Evolutionary conservation across 164 flowering plant species (phyloP).

Genomic region (Nymphaea colorata): DNA sequence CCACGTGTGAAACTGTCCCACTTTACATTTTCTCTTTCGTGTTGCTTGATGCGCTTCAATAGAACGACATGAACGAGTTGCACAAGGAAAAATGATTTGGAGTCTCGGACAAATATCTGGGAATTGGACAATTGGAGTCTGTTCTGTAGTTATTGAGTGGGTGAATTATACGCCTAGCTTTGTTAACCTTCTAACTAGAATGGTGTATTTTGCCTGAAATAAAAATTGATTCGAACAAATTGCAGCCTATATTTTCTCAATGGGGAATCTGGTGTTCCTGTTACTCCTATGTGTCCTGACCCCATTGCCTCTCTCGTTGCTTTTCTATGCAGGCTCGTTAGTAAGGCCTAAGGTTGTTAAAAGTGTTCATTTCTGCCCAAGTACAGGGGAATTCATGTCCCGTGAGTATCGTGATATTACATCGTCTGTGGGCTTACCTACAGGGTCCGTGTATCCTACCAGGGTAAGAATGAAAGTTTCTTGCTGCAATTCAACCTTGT

Average conservation of each 20-base stretch:
- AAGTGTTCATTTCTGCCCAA: constrained; percentile 95
- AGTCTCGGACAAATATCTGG: too few species aligned
- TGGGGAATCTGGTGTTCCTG: too few species aligned
- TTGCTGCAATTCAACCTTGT: neutral
- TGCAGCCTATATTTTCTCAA: too few species aligned
- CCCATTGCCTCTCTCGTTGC: neutral
- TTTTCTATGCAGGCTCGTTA: constrained; percentile 59
- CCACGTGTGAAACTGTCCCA: neutral
- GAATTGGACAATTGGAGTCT: too few species aligned
- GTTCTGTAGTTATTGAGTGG: too few species aligned
- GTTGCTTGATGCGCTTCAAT: neutral
- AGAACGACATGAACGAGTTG: too few species aligned
- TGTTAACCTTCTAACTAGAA: too few species aligned
- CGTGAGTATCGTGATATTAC: constrained; percentile 97
- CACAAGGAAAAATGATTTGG: too few species aligned
- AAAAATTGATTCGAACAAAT: too few species aligned
- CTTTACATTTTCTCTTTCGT: neutral
- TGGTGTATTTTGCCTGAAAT: too few species aligned
- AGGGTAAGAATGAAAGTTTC: constrained; percentile 33
- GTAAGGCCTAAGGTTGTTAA: constrained; percentile 98
- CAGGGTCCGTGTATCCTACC: constrained; percentile 97
- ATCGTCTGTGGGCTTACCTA: constrained; percentile 83
- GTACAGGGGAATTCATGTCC: constrained; percentile 38
- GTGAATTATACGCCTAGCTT: too few species aligned
- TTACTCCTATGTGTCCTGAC: too few species aligned